Evolutionary conservation across 176 grass and related monocot genomes (phyloP), one percentile per base, ranked within the genome.

Genomic region (Aegilops sharonensis): DNA sequence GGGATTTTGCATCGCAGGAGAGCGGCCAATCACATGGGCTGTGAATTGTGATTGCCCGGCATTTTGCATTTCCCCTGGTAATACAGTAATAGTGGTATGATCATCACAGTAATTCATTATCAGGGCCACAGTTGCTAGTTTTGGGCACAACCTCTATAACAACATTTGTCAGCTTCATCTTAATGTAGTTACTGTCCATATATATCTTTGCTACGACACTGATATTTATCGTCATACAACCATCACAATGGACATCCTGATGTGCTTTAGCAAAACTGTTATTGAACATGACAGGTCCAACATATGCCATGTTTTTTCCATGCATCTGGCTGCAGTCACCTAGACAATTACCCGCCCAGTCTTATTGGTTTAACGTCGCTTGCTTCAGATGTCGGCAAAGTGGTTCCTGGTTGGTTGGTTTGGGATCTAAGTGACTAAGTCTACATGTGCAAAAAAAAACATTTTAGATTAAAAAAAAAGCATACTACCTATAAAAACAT

Each of bases 11-110:
- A 72, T 52, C 54, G 23, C 43, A 66, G 45, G 23, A 59, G 63
- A 59, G 42, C 34, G n/a, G 80, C 40, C 40, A 57, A 64, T 68
- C 85, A 91, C 86, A 88, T 85, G 90, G 68, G 48, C 40, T 42
- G 40, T 40, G 39, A 40, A 9, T 71, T 71, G 81, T 81, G 70
- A 64, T 77, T 85, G 77, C 63, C 62, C 24, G 34, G 85, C 52
- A 64, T 72, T 17, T 52, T 81, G 77, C 71, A 70, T 37, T 80
- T 85, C 3, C 50, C 50, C 50, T 54, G 50, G 14, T 50, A 15
- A 50, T 50, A 14, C 13, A 47, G 54, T 71, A 25, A 39, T 29
- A 72, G 8, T 78, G 30, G 11, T 78, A 39, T 65, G 75, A 32
- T 72, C 20, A 72, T 45, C 40, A 72, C 63, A 17, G 20, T 79